Conservation (phyloP, 352 stramenopile genomes). For the Globisporangium spiculum region DNA sequence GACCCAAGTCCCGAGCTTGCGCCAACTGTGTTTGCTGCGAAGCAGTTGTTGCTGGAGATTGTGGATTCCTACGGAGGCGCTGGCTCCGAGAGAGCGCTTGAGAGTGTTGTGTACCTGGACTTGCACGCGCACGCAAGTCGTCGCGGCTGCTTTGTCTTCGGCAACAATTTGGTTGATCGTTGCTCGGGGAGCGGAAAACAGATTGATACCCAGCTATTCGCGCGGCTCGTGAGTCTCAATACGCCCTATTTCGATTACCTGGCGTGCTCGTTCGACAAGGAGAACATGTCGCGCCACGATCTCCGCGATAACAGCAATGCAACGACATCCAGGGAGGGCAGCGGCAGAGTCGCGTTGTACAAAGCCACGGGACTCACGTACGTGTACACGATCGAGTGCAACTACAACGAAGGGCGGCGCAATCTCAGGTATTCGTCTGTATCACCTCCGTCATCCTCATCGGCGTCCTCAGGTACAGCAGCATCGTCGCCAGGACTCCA, state of each 20-base stretch:
- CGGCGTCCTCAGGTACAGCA: not conserved
- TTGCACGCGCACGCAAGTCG: slow-evolving; percentile 90
- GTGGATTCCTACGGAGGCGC: slow-evolving; percentile 31
- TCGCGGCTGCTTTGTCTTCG: slow-evolving; percentile 90
- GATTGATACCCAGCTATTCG: slow-evolving; percentile 83
- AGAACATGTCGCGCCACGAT: slow-evolving; percentile 60
- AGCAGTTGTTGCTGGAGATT: slow-evolving; percentile 40
- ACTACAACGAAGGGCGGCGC: slow-evolving; percentile 84
- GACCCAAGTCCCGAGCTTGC: slow-evolving; percentile 37
- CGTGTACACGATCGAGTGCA: slow-evolving; percentile 92
- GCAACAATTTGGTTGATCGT: slow-evolving; percentile 64
- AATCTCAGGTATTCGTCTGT: slow-evolving; percentile 30
- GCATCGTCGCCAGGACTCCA: not conserved
- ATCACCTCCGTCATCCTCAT: not conserved
- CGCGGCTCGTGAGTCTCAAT: slow-evolving; percentile 65
- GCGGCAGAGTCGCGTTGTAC: slow-evolving; percentile 75
- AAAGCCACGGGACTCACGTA: slow-evolving; percentile 63
- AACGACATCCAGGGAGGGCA: slow-evolving; percentile 59
- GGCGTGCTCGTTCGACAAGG: slow-evolving; percentile 78
- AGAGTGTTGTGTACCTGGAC: slow-evolving; percentile 81
- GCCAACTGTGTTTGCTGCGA: slow-evolving; percentile 69
- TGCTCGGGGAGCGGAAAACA: slow-evolving; percentile 27
- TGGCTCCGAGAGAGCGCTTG: slow-evolving; percentile 16
- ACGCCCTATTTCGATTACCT: slow-evolving; percentile 85
- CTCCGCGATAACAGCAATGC: slow-evolving; percentile 54